Evolutionary conservation across 371 early-diverging fungal species (phyloP).

Genomic region (Mucor lusitanicus): DNA sequence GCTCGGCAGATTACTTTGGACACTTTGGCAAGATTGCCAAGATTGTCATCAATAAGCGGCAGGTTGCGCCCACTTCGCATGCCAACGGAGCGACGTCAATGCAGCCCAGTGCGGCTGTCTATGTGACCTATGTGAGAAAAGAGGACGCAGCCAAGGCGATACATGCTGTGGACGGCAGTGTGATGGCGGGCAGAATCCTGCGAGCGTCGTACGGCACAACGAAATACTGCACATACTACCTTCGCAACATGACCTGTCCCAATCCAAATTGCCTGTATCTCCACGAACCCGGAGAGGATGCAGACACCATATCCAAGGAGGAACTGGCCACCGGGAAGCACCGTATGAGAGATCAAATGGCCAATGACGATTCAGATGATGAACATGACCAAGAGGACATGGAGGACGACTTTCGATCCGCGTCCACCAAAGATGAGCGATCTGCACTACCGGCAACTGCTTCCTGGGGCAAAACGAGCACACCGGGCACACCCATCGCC

Average conservation of each 20-base stretch:
- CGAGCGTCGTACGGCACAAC: conserved; percentile 89
- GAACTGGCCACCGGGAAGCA: conserved; percentile 46
- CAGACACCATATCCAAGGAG: conserved; percentile 67
- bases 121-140: conserved; percentile 86
- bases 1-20: conserved; percentile 87
- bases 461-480: conserved; percentile 62
- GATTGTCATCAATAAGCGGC: conserved; percentile 77
- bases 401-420: conserved; percentile 3
- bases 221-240: conserved; percentile 88
- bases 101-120: conserved; percentile 60
- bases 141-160: conserved; percentile 93
- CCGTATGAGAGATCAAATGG: conserved; percentile 58
- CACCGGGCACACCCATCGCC: conserved; percentile 52
- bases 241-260: conserved; percentile 78
- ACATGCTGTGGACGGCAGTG: conserved; percentile 87
- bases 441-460: conserved; percentile 68
- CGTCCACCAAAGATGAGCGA: conserved; percentile 31
- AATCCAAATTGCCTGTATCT: conserved; percentile 57
- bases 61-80: conserved; percentile 41
- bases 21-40: conserved; percentile 94
- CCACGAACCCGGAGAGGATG: conserved; percentile 88
- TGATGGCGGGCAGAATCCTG: conserved; percentile 71
- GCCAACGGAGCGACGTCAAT: conserved; percentile 7
- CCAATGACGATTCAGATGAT: conserved; percentile 31
- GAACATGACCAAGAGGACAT: conserved; percentile 11